Evolutionary conservation across 2,329 filamentous ascomycete species (phyloP).

Genomic region (Berkeleyomyces rouxiae): DNA sequence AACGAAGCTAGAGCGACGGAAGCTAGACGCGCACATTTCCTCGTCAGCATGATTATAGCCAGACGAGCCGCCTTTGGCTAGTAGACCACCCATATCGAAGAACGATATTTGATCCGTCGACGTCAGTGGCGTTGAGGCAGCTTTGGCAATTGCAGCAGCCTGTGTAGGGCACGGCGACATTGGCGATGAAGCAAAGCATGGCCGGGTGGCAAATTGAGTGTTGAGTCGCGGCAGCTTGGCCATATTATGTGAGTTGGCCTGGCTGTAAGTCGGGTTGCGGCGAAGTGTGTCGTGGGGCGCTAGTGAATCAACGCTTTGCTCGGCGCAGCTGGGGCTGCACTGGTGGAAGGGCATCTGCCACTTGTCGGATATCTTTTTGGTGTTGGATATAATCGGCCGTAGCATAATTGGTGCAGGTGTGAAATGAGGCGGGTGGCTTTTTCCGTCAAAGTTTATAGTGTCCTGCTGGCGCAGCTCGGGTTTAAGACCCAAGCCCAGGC

Average conservation of each 20-base stretch:
- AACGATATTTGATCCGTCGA: slow-evolving; percentile 44
- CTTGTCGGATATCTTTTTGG: slow-evolving; percentile 20
- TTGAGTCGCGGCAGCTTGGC: slow-evolving; percentile 23
- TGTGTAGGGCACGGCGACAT: slow-evolving; percentile 2
- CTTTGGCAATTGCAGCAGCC: slow-evolving; percentile 6
- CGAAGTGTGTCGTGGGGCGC: slow-evolving; percentile 21
- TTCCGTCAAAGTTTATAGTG: slow-evolving; percentile 14
- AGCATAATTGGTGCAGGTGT: slow-evolving; percentile 21
- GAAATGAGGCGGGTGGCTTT: slow-evolving; percentile 20
- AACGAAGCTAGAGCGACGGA: slow-evolving; percentile 19
- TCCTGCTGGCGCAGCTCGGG: slow-evolving; percentile 28
- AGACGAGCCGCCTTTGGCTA: slow-evolving; percentile 34
- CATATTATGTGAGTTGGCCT: slow-evolving; percentile 11
- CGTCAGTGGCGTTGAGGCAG: slow-evolving; percentile 18
- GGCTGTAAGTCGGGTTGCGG: slow-evolving; percentile 4
- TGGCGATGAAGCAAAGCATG: slow-evolving; percentile 18
- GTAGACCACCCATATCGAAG: slow-evolving; percentile 67
- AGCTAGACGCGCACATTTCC: slow-evolving; percentile 18
- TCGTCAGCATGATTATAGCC: neutral
- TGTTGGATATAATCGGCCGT: slow-evolving; percentile 13
- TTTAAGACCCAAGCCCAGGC: slow-evolving; percentile 53
- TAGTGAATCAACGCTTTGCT: slow-evolving; percentile 31
- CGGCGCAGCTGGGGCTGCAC: slow-evolving; percentile 22
- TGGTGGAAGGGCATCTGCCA: slow-evolving; percentile 31
- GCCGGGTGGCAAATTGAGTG: slow-evolving; percentile 21